phyloP scores from a whole-genome alignment of 2,329 filamentous ascomycete genomes.

The Myriangium duriaei region DNA sequence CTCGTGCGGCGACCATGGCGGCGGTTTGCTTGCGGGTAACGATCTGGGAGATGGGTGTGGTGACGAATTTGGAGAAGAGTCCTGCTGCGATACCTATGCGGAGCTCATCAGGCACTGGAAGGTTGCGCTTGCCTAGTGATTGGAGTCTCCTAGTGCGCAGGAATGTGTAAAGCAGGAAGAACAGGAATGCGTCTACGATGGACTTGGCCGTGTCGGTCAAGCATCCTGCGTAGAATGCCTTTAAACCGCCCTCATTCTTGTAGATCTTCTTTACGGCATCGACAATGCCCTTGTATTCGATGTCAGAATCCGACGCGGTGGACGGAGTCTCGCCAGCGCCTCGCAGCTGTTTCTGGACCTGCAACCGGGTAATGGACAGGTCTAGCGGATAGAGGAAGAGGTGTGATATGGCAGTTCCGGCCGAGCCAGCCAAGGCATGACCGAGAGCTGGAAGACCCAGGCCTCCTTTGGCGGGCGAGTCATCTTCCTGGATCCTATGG shows the following conservation, averaged over 20 bases:
- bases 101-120: slow-evolving; percentile 60
- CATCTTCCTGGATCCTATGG: slow-evolving; percentile 17
- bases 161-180: slow-evolving; percentile 69
- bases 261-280: slow-evolving; percentile 64
- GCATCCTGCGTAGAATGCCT: slow-evolving; percentile 50
- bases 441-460: slow-evolving; percentile 59
- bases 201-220: slow-evolving; percentile 33
- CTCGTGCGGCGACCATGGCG: slow-evolving; percentile 34
- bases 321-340: slow-evolving; percentile 23
- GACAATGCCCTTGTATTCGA: slow-evolving; percentile 50
- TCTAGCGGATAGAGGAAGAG: slow-evolving; percentile 69
- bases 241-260: slow-evolving; percentile 53
- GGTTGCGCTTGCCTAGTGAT: slow-evolving; percentile 25
- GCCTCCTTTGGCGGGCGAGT: slow-evolving; percentile 13
- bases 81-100: slow-evolving; percentile 62
- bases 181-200: slow-evolving; percentile 63
- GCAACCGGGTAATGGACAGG: slow-evolving; percentile 67
- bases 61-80: slow-evolving; percentile 60
- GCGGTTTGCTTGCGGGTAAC: slow-evolving; percentile 71
- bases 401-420: slow-evolving; percentile 68
- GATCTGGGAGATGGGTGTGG: slow-evolving; percentile 69
- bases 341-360: slow-evolving; percentile 56
- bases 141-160: slow-evolving; percentile 33
- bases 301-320: slow-evolving; percentile 22
- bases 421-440: slow-evolving; percentile 68